phyloP scores from a whole-genome alignment of 495 filamentous ascomycete genomes.

The Aspergillus sclerotiicarbonarius region DNA sequence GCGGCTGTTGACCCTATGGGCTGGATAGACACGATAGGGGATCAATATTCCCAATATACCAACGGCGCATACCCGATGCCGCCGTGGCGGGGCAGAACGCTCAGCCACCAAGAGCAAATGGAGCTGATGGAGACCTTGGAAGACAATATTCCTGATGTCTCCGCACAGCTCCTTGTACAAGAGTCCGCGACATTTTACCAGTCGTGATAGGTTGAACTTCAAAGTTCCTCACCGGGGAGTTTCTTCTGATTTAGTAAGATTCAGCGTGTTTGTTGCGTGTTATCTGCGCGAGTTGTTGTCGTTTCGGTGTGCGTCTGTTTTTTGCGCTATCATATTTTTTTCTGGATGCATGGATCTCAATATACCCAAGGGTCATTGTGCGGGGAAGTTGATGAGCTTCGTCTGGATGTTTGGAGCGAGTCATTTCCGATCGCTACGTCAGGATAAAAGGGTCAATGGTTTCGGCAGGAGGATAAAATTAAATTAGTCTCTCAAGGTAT shows the following conservation, averaged over 20 bases:
- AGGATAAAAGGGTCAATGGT: background rate
- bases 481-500: too few relatives aligned
- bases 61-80: constrained; percentile 43
- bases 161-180: constrained; percentile 42
- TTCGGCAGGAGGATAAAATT: too few relatives aligned
- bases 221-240: background rate
- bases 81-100: constrained; percentile 56
- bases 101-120: constrained; percentile 68
- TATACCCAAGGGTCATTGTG: constrained; percentile 12
- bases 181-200: constrained; percentile 63
- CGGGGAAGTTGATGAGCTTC: constrained; percentile 9
- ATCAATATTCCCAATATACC: constrained; percentile 52
- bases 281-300: background rate
- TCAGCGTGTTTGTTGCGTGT: background rate
- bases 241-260: background rate
- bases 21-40: constrained; percentile 42
- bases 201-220: constrained; percentile 22
- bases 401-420: constrained; percentile 12
- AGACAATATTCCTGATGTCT: constrained; percentile 56
- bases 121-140: constrained; percentile 68
- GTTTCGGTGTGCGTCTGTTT: background rate
- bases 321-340: background rate
- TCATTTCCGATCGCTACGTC: background rate
- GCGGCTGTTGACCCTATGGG: constrained; percentile 38
- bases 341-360: constrained; percentile 1